phyloP scores from a whole-genome alignment of 345 rosid species.

The Nasturtium officinale region DNA sequence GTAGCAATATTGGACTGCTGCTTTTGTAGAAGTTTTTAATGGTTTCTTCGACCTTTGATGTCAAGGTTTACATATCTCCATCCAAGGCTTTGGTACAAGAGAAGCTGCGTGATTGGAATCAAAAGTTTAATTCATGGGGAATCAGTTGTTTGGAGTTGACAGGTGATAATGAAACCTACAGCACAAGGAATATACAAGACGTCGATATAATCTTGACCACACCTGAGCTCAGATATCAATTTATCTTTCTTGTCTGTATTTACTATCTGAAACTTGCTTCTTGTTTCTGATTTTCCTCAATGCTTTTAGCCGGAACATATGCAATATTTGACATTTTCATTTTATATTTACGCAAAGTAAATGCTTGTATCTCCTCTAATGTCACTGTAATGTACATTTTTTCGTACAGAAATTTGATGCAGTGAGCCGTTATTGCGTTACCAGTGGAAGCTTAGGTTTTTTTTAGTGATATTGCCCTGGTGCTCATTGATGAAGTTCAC shows the following conservation, averaged over 20 bases:
- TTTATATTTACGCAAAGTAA: not conserved
- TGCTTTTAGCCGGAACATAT: not conserved
- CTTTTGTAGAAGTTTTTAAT: not conserved
- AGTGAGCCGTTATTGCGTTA: constrained; percentile 82
- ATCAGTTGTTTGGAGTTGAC: constrained; percentile 89
- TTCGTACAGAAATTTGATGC: constrained; percentile 91
- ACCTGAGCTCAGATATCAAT: constrained; percentile 70
- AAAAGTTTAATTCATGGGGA: constrained; percentile 79
- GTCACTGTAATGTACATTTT: not conserved
- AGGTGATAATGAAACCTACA: constrained; percentile 84
- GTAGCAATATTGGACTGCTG: constrained; percentile 3
- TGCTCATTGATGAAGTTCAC: constrained; percentile 97
- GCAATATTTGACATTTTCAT: constrained; percentile 6
- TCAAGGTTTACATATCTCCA: constrained; percentile 87
- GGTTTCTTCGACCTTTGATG: constrained; percentile 35
- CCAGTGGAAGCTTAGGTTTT: constrained; percentile 91
- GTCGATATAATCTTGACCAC: constrained; percentile 93
- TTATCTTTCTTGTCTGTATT: constrained; percentile 7
- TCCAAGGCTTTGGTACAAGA: constrained; percentile 97
- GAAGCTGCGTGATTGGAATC: constrained; percentile 92
- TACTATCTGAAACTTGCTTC: not conserved
- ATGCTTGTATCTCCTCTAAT: constrained; percentile 19
- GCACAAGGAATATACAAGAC: constrained; percentile 70
- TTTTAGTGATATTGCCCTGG: constrained; percentile 87
- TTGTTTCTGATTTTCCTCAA: not conserved